A percentile compares a stretch with the other conserved stretches of the same genome.
Conservation (phyloP, 768 basidiomycete genomes). For the Kwoniella europaea region DNA sequence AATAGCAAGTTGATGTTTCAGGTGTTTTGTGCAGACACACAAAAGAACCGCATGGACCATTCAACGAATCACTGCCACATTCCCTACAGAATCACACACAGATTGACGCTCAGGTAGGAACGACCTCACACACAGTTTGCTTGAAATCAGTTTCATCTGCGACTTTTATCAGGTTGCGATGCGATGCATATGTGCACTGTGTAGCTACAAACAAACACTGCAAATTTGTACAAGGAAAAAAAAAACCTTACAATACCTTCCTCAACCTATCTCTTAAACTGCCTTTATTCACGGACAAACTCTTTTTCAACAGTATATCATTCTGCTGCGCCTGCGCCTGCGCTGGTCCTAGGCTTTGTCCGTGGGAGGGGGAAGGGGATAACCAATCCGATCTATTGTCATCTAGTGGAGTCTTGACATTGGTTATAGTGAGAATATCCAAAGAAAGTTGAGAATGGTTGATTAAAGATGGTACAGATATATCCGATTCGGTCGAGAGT, state of each 20-base stretch:
- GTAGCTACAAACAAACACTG: neutral
- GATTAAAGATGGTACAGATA: slow-evolving; percentile 6
- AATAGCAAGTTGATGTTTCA: neutral
- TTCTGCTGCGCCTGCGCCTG: neutral
- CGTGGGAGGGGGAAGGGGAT: neutral
- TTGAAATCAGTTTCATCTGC: neutral
- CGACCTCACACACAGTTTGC: neutral
- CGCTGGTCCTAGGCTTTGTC: too few relatives aligned
- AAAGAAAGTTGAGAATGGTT: slow-evolving; percentile 19
- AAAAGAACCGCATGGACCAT: slow-evolving; percentile 4
- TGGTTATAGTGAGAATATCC: slow-evolving; percentile 6
- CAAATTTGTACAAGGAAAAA: neutral
- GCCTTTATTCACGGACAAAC: slow-evolving; percentile 1
- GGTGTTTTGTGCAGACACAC: neutral
- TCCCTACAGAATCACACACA: neutral
- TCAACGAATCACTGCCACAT: neutral
- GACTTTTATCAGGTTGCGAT: neutral
- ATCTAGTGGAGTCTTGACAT: slow-evolving; percentile 11
- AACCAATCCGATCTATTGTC: slow-evolving; percentile 21
- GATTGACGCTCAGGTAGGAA: neutral
- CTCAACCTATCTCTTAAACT: slow-evolving; percentile 17
- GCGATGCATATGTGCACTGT: neutral
- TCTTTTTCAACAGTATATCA: neutral
- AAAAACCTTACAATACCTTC: slow-evolving; percentile 6
- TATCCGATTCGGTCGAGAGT: slow-evolving; percentile 8